These are phyloP conservation scores for Ophiognomonia clavigignenti-juglandacearum DNA, from an alignment of 2,329 filamentous ascomycete species.

Conservation along the genomic window DNA sequence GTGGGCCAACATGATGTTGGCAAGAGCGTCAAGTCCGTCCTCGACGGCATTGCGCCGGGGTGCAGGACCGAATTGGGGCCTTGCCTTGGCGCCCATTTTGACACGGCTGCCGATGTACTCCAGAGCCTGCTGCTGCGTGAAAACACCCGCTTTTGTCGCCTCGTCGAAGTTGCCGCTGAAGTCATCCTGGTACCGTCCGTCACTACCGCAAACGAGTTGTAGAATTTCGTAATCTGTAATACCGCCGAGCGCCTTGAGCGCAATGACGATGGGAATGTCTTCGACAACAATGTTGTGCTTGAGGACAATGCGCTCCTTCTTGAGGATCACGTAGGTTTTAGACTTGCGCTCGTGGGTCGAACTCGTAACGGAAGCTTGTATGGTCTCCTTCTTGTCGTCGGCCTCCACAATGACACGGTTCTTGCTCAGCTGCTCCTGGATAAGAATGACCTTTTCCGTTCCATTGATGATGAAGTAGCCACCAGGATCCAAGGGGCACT, in stretches of 20 bases:
- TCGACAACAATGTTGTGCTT: constrained; percentile 92
- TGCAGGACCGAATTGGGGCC: constrained; percentile 47
- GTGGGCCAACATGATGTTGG: constrained; percentile 90
- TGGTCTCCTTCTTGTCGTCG: constrained; percentile 84
- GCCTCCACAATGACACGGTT: constrained; percentile 97
- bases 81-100: constrained; percentile 72
- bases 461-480: constrained; percentile 98
- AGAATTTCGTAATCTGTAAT: constrained; percentile 94
- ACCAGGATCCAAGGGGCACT: constrained; percentile 92
- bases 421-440: constrained; percentile 98
- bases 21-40: constrained; percentile 87
- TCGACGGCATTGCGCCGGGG: constrained; percentile 76
- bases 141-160: constrained; percentile 75
- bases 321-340: constrained; percentile 91
- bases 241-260: constrained; percentile 89
- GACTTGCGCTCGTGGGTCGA: constrained; percentile 97
- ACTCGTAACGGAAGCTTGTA: constrained; percentile 94
- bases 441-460: constrained; percentile 96
- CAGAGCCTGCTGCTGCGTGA: constrained; percentile 90
- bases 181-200: constrained; percentile 86
- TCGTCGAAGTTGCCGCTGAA: constrained; percentile 96
- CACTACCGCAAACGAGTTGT: constrained; percentile 81
- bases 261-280: constrained; percentile 89
- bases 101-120: constrained; percentile 86
- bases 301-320: constrained; percentile 86